Evolutionary conservation across 805 yeast species (phyloP).

Genomic region (Starmerella bacillaris): DNA sequence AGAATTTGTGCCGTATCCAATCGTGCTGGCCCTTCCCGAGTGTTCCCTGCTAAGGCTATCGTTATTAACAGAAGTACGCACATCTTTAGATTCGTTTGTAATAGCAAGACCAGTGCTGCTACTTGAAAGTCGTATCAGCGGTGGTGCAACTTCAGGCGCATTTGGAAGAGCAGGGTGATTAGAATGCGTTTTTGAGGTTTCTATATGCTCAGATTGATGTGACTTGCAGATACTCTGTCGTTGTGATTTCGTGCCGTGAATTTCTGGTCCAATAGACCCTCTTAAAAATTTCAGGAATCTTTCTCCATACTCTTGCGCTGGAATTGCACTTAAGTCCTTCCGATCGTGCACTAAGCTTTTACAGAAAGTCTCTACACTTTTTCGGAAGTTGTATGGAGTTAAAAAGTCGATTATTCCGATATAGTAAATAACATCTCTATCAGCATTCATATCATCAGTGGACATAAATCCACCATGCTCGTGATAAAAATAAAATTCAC

Average conservation of each 20-base stretch:
- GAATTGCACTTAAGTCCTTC: conserved; percentile 66
- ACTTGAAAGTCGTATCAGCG: no score
- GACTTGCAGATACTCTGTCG: background rate
- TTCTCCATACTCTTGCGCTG: conserved; percentile 78
- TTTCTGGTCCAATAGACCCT: conserved; percentile 16
- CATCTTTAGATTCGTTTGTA: no score
- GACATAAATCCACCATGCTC: conserved; percentile 76
- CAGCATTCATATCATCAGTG: conserved; percentile 43
- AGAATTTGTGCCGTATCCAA: no score
- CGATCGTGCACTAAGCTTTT: conserved; percentile 54
- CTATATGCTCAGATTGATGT: background rate
- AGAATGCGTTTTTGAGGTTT: background rate
- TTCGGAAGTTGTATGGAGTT: conserved; percentile 41
- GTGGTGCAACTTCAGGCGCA: no score
- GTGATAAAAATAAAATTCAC: conserved; percentile 42
- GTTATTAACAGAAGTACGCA: no score
- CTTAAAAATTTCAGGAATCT: conserved; percentile 58
- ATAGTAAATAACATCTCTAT: conserved; percentile 56
- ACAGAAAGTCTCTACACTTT: conserved; percentile 72
- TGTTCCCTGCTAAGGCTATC: no score
- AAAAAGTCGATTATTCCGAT: conserved; percentile 88
- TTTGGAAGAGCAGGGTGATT: background rate
- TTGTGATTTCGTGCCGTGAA: conserved; percentile 2
- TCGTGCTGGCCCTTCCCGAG: no score
- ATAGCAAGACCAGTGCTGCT: no score